Base-by-base conservation (phyloP, 225 moss, liverwort and hornwort species). In the Thuidium tamariscinum region DNA sequence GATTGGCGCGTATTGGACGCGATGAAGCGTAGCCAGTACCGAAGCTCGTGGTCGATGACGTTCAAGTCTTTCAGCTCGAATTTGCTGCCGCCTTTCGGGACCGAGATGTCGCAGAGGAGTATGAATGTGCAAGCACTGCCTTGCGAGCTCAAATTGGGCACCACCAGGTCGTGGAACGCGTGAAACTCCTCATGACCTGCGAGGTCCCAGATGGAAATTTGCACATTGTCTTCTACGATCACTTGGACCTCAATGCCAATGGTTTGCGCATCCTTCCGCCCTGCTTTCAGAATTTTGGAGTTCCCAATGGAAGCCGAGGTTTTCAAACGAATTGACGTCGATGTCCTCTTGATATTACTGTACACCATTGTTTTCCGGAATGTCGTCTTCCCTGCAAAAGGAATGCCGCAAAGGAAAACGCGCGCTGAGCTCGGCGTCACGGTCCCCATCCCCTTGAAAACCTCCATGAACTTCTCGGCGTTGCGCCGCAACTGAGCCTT, bases 1-100 rank as follows among this genome's bases (percentile, higher is more conserved):
- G 91, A 91, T 70, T 88, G 91, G 16, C 85, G 84, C 26, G 92
- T 90, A n/a, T 95, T 96, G 79, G 96, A 95, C 42, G 94, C 94
- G 39, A 96, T 93, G 81, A 96, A 96, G 20, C 93, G 90, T 36
- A 96, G 82, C 96, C 96, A 96, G 63, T 92, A 95, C 16, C 88
- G 87, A n/a, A 92, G 90, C 88, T 94, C 92, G 37, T 92, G 88
- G 73, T 92, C 90, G 67, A 93, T 92, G 8, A 86, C 90, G 32
- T 67, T 83, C 59, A 16, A 7, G 42, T 88, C 93, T 79, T 93
- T 93, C 26, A 92, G 85, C 82, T 88, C 88, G 73, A 80, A 86
- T 67, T 92, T 93, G 83, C 90, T 79, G 56, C 92, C 92, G 39
- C 86, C 80, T 77, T 88, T 92, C 10, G 89, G 89, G 25, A 92